Evolutionary conservation across 2,329 filamentous ascomycete genomes (phyloP).

Genomic region (Sporothrix brasiliensis): DNA sequence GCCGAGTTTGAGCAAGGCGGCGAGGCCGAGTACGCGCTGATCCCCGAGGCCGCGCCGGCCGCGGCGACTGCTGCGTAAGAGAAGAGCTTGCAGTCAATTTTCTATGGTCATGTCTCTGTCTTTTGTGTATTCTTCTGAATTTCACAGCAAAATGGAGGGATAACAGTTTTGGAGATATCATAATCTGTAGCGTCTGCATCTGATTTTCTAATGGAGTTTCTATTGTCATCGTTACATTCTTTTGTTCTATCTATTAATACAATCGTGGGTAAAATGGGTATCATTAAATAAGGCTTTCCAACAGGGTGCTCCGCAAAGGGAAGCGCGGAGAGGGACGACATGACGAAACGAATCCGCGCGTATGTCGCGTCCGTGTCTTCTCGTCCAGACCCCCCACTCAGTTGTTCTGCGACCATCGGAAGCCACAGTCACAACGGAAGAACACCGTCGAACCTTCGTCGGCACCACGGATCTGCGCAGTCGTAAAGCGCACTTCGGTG

Average conservation of each 20-base stretch:
- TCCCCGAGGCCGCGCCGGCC: conserved; percentile 61
- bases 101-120: not conserved
- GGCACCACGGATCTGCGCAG: conserved; percentile 83
- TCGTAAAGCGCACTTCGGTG: conserved; percentile 81
- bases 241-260: conserved; percentile 22
- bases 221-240: conserved; percentile 1
- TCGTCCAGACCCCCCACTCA: conserved; percentile 41
- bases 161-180: conserved; percentile 19
- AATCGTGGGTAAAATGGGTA: conserved; percentile 28
- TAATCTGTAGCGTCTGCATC: conserved; percentile 18
- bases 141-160: not conserved
- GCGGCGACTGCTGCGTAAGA: conserved; percentile 37
- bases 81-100: not conserved
- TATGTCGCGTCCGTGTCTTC: not conserved
- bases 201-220: conserved; percentile 11
- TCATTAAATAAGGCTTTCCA: conserved; percentile 18
- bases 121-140: not conserved
- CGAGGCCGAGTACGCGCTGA: conserved; percentile 86
- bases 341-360: not conserved
- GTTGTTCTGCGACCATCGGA: conserved; percentile 68
- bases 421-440: conserved; percentile 82
- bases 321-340: too few species aligned
- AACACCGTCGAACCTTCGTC: conserved; percentile 95
- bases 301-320: not conserved
- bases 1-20: conserved; percentile 92